These are phyloP conservation scores for Floccularia luteovirens DNA, from an alignment of 768 basidiomycete species.

Conservation along the genomic window DNA sequence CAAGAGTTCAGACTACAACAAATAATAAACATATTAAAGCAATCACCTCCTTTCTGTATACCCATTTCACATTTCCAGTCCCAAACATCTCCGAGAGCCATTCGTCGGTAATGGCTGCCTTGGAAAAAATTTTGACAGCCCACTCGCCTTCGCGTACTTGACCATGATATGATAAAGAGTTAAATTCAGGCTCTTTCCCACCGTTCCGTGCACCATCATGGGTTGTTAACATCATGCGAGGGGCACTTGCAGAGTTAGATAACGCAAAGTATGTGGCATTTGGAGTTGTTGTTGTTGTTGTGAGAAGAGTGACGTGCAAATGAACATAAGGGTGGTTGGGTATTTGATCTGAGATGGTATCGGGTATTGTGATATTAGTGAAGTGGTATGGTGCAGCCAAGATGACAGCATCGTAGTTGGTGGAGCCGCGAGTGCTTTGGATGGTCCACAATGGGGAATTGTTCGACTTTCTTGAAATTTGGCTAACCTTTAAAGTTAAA, in stretches of 20 bases:
- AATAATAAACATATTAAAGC: slow-evolving; percentile 2
- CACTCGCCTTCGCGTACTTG: slow-evolving; percentile 47
- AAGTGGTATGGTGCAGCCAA: slow-evolving; percentile 83
- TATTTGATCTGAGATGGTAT: slow-evolving; percentile 40
- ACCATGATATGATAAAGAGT: slow-evolving; percentile 79
- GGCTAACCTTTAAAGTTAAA: slow-evolving; percentile 33
- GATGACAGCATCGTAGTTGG: slow-evolving; percentile 67
- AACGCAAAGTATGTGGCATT: slow-evolving; percentile 68
- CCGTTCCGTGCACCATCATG: slow-evolving; percentile 49
- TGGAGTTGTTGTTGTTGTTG: slow-evolving; percentile 60
- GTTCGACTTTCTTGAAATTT: slow-evolving; percentile 36
- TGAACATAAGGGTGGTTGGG: slow-evolving; percentile 71
- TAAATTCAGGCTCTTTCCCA: slow-evolving; percentile 69
- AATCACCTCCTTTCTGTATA: slow-evolving; percentile 67
- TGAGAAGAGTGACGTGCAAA: slow-evolving; percentile 84
- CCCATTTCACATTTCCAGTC: slow-evolving; percentile 68
- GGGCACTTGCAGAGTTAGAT: slow-evolving; percentile 31
- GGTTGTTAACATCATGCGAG: slow-evolving; percentile 68
- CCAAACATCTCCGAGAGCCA: slow-evolving; percentile 67
- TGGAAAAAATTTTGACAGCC: slow-evolving; percentile 86
- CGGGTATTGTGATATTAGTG: slow-evolving; percentile 47
- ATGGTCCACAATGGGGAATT: slow-evolving; percentile 44
- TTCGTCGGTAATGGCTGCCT: slow-evolving; percentile 52
- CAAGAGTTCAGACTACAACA: slow-evolving; percentile 2
- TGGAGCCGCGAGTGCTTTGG: slow-evolving; percentile 34